Evolutionary conservation across 768 basidiomycete genomes (phyloP), one percentile per base, ranked within the genome.

Genomic region (Mycena amicta): DNA sequence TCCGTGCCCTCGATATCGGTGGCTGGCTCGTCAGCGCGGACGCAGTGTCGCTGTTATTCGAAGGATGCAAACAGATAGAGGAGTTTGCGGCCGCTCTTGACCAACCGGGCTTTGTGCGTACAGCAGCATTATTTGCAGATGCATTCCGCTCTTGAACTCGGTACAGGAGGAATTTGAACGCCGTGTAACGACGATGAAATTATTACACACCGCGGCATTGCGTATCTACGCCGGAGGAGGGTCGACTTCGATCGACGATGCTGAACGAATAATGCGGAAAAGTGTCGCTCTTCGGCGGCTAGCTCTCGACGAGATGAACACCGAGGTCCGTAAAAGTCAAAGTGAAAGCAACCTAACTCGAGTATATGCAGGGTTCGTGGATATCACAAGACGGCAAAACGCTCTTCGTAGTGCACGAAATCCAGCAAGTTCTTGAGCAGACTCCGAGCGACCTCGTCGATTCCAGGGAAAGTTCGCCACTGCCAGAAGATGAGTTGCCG

Each of bases 271-370:
- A 18, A 62, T 76, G 57, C 60, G 56, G 20, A 55, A 53, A 26
- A 71, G 71, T 3, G 65, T 62, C 18, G 65, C 64, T 15, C 62
- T 80, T 11, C 63, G 73, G 54, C 59, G 68, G 46, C 57, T 79
- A 15, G 43, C 52, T 11, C 54, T 79, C n/a, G 74, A 78, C 50
- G 70, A 68, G 3, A 59, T 62, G 33, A 53, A 46, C 27, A 76
- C 74, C 70, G 71, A 77, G 73, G 77, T 77, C 18, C 18, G 33
- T 37, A 37, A n/a, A n/a, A n/a, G n/a, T n/a, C n/a, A n/a, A n/a
- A n/a, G n/a, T n/a, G n/a, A n/a, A n/a, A n/a, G n/a, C n/a, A n/a
- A n/a, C n/a, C n/a, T n/a, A n/a, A n/a, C n/a, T n/a, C n/a, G n/a
- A n/a, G n/a, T n/a, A n/a, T n/a, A n/a, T n/a, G 18, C 33, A 37